A percentile compares a stretch with the other conserved stretches of the same genome.
phyloP scores from a whole-genome alignment of 306 rosid species.

The Crotalaria pallida region DNA sequence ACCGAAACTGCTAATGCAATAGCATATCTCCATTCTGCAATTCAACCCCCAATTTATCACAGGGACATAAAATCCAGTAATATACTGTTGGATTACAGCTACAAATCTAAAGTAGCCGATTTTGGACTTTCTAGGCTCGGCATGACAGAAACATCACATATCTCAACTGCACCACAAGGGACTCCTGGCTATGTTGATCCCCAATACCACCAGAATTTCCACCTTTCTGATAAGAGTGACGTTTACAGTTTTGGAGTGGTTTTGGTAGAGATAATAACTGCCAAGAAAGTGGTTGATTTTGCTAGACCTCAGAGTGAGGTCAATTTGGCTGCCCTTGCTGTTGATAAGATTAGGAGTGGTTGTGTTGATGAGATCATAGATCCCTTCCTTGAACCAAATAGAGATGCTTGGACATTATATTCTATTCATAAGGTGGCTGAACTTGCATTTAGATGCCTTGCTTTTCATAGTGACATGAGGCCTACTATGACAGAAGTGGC shows the following conservation, averaged over 20 bases:
- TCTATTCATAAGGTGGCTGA: constrained; percentile 87
- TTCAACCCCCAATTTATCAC: constrained; percentile 91
- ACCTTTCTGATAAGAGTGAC: constrained; percentile 94
- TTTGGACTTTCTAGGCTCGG: constrained; percentile 97
- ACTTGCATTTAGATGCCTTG: constrained; percentile 96
- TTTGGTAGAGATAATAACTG: constrained; percentile 85
- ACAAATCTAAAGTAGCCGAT: constrained; percentile 94
- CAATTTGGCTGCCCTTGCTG: constrained; percentile 94
- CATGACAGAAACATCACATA: constrained; percentile 71
- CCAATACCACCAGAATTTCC: constrained; percentile 94
- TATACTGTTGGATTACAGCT: constrained; percentile 70
- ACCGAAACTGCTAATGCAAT: constrained; percentile 84
- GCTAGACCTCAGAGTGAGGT: constrained; percentile 68
- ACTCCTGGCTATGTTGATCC: constrained; percentile 98
- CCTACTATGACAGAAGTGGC: constrained; percentile 96
- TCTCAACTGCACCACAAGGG: constrained; percentile 97
- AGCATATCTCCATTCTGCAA: constrained; percentile 86
- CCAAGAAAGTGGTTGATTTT: constrained; percentile 91
- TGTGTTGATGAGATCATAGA: constrained; percentile 77
- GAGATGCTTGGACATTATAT: constrained; percentile 97
- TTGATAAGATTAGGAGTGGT: constrained; percentile 83
- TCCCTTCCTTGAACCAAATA: constrained; percentile 79
- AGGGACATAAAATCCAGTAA: constrained; percentile 94
- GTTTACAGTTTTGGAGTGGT: constrained; percentile 98
- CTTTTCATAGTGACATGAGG: constrained; percentile 89